Evolutionary conservation across 73 alveolate genomes (phyloP).

Genomic region (Paramecium caudatum): DNA sequence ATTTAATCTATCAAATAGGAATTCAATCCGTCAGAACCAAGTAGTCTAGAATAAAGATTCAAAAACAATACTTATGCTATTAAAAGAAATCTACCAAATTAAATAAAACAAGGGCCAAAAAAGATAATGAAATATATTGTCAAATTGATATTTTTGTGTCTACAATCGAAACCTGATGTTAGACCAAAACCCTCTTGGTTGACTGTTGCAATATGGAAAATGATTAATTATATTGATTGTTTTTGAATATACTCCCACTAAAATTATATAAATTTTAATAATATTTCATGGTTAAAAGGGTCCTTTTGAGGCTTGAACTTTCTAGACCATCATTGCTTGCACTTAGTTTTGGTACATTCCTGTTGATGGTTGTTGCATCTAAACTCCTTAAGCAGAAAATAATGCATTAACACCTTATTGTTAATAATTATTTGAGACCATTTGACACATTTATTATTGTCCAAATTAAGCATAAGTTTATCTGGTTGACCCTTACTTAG

Average conservation of each 20-base stretch:
- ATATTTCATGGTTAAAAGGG: no score
- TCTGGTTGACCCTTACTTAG: not conserved
- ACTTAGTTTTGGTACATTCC: not conserved
- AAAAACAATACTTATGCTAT: not conserved
- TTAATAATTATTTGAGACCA: constrained; percentile 24
- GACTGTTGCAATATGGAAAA: not conserved
- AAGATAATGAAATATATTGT: not conserved
- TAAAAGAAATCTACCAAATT: not conserved
- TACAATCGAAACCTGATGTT: not conserved
- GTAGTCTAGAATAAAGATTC: not conserved
- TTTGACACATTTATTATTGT: constrained; percentile 33
- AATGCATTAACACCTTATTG: constrained; percentile 14
- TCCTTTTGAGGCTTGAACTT: not conserved
- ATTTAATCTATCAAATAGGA: not conserved
- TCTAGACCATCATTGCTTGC: not conserved
- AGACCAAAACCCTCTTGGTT: not conserved
- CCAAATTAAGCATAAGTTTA: not conserved
- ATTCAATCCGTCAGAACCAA: not conserved
- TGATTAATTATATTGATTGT: not conserved
- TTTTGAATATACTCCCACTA: not conserved
- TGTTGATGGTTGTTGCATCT: not conserved
- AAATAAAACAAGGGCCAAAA: not conserved
- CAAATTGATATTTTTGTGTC: not conserved
- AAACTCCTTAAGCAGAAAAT: not conserved
- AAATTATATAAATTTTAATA: not conserved